A percentile compares a stretch with the other conserved stretches of the same genome.
These are phyloP conservation scores for Linum tenue DNA, from an alignment of 345 rosid genomes.

Conservation along the genomic window DNA sequence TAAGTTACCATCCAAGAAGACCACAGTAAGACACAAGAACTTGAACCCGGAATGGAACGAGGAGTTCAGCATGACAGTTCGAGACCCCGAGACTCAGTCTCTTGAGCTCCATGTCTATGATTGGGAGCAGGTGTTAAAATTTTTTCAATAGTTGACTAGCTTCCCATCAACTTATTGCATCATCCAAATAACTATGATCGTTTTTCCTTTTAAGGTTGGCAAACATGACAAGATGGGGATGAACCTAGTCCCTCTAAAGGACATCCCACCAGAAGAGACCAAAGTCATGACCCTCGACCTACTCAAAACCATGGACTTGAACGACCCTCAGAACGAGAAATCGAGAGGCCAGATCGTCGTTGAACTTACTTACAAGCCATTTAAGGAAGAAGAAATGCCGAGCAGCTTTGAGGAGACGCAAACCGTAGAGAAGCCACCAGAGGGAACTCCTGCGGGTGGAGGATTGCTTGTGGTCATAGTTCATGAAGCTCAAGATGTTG, in stretches of 20 bases:
- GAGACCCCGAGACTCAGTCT: slow-evolving; percentile 70
- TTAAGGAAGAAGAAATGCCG: slow-evolving; percentile 59
- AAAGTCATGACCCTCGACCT: slow-evolving; percentile 58
- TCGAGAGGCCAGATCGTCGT: slow-evolving; percentile 65
- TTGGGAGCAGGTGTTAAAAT: slow-evolving; percentile 76
- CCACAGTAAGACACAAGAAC: slow-evolving; percentile 81
- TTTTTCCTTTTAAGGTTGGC: slow-evolving; percentile 45
- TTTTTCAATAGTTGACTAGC: neutral
- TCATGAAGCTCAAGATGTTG: slow-evolving; percentile 83
- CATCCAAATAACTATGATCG: neutral
- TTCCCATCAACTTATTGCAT: neutral
- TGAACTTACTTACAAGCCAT: slow-evolving; percentile 70
- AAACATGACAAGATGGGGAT: slow-evolving; percentile 91
- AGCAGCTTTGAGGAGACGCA: slow-evolving; percentile 45
- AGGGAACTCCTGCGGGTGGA: slow-evolving; percentile 69
- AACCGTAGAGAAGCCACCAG: slow-evolving; percentile 60
- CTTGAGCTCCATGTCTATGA: slow-evolving; percentile 66
- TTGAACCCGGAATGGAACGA: slow-evolving; percentile 98
- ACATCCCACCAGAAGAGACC: slow-evolving; percentile 66
- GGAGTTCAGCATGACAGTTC: slow-evolving; percentile 60
- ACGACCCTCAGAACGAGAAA: slow-evolving; percentile 55
- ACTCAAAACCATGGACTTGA: slow-evolving; percentile 56
- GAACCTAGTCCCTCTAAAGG: slow-evolving; percentile 72
- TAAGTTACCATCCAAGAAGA: slow-evolving; percentile 76
- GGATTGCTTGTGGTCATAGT: slow-evolving; percentile 74